Evolutionary conservation across 164 flowering plant genomes (phyloP).

Genomic region (Piper betle): DNA sequence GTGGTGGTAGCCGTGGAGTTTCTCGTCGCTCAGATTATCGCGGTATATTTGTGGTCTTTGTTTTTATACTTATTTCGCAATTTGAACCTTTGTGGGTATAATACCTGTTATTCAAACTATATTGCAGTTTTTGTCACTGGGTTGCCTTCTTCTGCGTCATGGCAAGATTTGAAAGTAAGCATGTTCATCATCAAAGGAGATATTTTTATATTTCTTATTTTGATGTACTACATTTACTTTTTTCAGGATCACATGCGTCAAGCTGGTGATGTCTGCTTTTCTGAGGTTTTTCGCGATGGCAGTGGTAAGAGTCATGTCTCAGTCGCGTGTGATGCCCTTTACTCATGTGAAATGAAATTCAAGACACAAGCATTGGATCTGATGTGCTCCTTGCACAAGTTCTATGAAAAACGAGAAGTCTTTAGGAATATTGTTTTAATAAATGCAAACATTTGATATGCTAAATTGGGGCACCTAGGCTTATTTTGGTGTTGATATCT

Average conservation of each 20-base stretch:
- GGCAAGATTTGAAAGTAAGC: slow-evolving; percentile 94
- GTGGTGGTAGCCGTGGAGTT: slow-evolving; percentile 47
- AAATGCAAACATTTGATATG: too few species aligned
- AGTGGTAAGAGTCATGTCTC: slow-evolving; percentile 37
- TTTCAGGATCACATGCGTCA: slow-evolving; percentile 49
- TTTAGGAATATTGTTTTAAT: too few species aligned
- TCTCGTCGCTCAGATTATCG: slow-evolving; percentile 84
- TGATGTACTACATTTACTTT: background rate
- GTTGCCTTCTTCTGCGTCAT: slow-evolving; percentile 92
- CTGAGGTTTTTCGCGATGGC: slow-evolving; percentile 83
- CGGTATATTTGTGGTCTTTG: slow-evolving; percentile 25
- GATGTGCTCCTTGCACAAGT: too few species aligned
- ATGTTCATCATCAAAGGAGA: background rate
- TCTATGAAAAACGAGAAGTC: too few species aligned
- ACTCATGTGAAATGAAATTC: too few species aligned
- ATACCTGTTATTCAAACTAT: background rate
- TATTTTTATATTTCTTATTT: too few species aligned
- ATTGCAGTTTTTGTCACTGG: slow-evolving; percentile 69
- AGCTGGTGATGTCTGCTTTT: slow-evolving; percentile 97
- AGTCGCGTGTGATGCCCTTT: background rate
- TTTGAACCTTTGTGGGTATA: background rate
- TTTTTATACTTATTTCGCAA: background rate
- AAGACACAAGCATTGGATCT: too few species aligned
- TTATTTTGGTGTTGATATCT: background rate
- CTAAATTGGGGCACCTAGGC: too few species aligned